Evolutionary conservation across 257 asterid species (phyloP).

Genomic region (Solanum chaucha): DNA sequence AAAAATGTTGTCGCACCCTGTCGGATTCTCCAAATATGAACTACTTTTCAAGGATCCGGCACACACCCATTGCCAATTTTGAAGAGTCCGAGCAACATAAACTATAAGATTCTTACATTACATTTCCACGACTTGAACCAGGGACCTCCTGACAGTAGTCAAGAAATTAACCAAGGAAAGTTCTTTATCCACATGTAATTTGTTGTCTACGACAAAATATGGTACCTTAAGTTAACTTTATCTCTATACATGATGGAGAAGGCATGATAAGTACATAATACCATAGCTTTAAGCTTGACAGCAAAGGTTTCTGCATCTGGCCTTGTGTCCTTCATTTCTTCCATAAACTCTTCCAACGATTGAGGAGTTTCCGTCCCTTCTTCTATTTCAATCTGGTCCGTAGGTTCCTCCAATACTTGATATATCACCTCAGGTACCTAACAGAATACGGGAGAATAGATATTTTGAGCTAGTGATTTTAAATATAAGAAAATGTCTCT

Average conservation of each 20-base stretch:
- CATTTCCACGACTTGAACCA: not conserved
- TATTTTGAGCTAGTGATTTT: not conserved
- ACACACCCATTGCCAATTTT: not conserved
- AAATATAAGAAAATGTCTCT: not conserved
- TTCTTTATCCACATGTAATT: not conserved
- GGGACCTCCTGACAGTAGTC: not conserved
- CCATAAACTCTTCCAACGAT: conserved; percentile 53
- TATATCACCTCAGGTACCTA: conserved; percentile 92
- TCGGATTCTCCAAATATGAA: not conserved
- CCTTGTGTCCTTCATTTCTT: conserved; percentile 35
- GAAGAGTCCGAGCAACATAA: not conserved
- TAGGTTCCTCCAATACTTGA: conserved; percentile 65
- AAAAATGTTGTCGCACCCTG: not conserved
- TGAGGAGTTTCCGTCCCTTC: conserved; percentile 38
- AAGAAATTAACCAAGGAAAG: not conserved
- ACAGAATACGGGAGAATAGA: not conserved
- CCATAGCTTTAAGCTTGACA: conserved; percentile 73
- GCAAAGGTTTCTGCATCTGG: conserved; percentile 79
- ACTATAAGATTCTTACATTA: not conserved
- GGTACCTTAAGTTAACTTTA: not conserved
- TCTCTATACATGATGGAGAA: not conserved
- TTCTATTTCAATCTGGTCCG: conserved; percentile 17
- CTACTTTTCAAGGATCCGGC: not conserved
- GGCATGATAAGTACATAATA: conserved; percentile 8
- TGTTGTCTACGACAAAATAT: not conserved